Evolutionary conservation across 345 rosid species (phyloP), one percentile per base, ranked within the genome.

Genomic region (Boechera stricta): DNA sequence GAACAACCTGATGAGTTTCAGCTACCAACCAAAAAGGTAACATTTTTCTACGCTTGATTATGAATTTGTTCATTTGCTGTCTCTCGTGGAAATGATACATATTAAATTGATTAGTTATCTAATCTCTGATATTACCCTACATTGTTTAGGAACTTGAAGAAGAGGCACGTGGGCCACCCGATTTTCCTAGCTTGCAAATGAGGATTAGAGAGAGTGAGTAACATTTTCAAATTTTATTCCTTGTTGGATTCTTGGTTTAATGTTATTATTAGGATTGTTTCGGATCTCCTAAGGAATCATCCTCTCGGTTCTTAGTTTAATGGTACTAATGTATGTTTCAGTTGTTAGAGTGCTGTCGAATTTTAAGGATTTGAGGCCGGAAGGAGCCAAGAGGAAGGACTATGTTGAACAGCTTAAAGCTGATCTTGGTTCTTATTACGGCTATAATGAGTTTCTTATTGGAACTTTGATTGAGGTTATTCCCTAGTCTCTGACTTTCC

Each of bases 391-490:
- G 13, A 87, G 97, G 79, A 88, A 87, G 84, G 94, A 88, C 29
- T 90, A 82, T 63, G 47, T 85, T 58, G 82, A 82, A 33, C 97
- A 84, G 78, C 97, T 95, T 55, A 89, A 91, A 78, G 72, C 74
- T 78, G 98, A 92, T 78, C 79, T 95, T 58, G 75, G 81, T 72
- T 82, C 92, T 70, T 95, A 90, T 62, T 95, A 92, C 76, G 98
- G 99, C 65, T 95, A 95, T 82, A 95, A 92, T 79, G 96, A 88
- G 41, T 95, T 90, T 82, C 91, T 95, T 18, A 85, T 90, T 35
- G 96, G 94, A 58, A 87, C 79, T 80, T 77, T 95, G 74, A 79
- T 88, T 44, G 98, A 95, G 97, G 99, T 94, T 73, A 47, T 75
- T 61, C 3, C 21, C 69, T 56, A 10, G 58, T 54, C 58, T 54